phyloP scores from a whole-genome alignment of 2,329 filamentous ascomycete genomes.

The Lasiodiplodia hormozganensis region DNA sequence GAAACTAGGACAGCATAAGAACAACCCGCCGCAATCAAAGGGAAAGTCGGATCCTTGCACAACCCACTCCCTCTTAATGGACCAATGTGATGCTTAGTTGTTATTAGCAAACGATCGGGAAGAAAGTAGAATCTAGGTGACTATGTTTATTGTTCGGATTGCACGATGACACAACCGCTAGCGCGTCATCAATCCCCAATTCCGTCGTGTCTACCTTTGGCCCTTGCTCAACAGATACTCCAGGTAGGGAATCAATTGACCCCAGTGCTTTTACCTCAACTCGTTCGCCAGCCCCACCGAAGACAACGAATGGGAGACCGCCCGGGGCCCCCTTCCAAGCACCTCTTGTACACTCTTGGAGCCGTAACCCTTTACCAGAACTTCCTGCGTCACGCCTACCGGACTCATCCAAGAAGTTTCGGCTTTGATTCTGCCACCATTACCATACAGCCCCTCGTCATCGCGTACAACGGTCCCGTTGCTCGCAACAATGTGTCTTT shows the following conservation, averaged over 20 bases:
- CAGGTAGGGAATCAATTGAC: background rate
- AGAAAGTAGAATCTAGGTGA: background rate
- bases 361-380: background rate
- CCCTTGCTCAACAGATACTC: background rate
- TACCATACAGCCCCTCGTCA: background rate
- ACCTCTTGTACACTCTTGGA: background rate
- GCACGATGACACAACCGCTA: background rate
- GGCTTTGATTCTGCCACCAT: background rate
- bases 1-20: background rate
- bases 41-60: background rate
- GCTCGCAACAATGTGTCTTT: conserved; percentile 61
- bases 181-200: background rate
- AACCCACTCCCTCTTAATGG: background rate
- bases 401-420: background rate
- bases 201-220: background rate
- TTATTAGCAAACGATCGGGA: background rate
- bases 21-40: background rate
- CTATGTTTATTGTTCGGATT: background rate
- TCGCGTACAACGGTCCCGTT: conserved; percentile 59
- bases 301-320: background rate
- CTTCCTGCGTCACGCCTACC: background rate
- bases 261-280: background rate
- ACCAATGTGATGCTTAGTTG: background rate
- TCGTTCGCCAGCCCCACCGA: background rate
- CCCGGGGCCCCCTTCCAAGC: conserved; percentile 5